Evolutionary conservation across 73 alveolate genomes (phyloP).

Genomic region (Halteria grandinella): DNA sequence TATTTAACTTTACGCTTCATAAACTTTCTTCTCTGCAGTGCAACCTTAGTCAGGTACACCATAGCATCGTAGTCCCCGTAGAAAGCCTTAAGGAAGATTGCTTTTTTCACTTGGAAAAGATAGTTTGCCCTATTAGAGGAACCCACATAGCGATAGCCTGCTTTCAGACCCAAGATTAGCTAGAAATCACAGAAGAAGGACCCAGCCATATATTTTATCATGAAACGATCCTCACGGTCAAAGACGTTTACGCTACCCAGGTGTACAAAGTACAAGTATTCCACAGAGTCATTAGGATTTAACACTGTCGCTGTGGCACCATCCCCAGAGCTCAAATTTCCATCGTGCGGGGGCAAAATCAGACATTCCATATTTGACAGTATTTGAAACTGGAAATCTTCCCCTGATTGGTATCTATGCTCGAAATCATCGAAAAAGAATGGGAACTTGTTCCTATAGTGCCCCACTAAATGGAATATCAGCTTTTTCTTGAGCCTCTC

Average conservation of each 20-base stretch:
- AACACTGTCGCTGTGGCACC: too few relatives aligned
- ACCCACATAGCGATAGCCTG: slow-evolving; percentile 21
- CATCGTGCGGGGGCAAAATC: slow-evolving; percentile 6
- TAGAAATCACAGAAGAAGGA: slow-evolving; percentile 30
- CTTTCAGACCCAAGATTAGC: slow-evolving; percentile 27
- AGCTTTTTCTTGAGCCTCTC: background rate
- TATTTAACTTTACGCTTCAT: too few relatives aligned
- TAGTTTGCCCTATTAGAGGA: background rate
- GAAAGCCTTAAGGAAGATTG: background rate
- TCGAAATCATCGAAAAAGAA: slow-evolving; percentile 48
- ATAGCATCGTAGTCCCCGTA: slow-evolving; percentile 39
- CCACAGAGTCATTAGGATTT: too few relatives aligned
- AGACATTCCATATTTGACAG: slow-evolving; percentile 27
- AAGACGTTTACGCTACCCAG: slow-evolving; percentile 9
- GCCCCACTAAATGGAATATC: slow-evolving; percentile 22
- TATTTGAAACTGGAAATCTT: background rate
- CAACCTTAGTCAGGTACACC: slow-evolving; percentile 25
- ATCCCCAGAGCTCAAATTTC: background rate
- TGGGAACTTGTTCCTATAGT: slow-evolving; percentile 5
- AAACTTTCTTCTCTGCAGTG: slow-evolving; percentile 28
- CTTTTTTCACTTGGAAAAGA: background rate
- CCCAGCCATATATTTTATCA: slow-evolving; percentile 1
- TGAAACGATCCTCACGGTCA: background rate
- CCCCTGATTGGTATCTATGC: slow-evolving; percentile 12
- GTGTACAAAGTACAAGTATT: background rate